Base-by-base conservation (phyloP, 371 early-diverging fungal species). In the Catenaria anguillulae region DNA sequence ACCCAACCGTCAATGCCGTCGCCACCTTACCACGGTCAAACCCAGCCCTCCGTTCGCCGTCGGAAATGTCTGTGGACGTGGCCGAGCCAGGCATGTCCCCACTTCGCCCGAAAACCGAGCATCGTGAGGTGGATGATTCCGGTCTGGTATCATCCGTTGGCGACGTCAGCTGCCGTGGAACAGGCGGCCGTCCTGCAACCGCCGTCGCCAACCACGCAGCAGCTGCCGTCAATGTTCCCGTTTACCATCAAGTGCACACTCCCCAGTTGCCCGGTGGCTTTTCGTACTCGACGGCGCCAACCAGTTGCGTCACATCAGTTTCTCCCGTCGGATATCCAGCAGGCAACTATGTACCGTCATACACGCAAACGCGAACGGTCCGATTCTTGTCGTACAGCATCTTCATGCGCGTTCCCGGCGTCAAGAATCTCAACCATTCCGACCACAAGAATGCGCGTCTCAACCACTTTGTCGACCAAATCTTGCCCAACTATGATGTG, bases 351-450 rank as follows among this genome's bases (percentile, higher is more conserved):
- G n/a, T n/a, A n/a, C n/a, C n/a, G n/a, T n/a, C n/a, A n/a, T 31
- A 26, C 21, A 50, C 52, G 13, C 52, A 50, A 40, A 55, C 35
- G n/a, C 58, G 56, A 21, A 40, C 69, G 29, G 71, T 85, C 19
- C 78, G 84, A 12, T 59, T 90, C 36, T 71, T 92, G 29, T 84
- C 85, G n/a, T 80, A 84, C 63, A 90, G 90, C 72, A 76, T 92
- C 54, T 86, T 87, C 62, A 79, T 89, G 77, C 79, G 91, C 42
- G 89, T 89, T n/a, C 91, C 91, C 0, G 81, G 81, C 8, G 73
- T 92, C 56, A 81, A 83, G 37, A 85, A 79, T 66, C 82, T 85
- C 68, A 63, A 67, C 56, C 69, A 70, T 29, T 74, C 79, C 40
- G 92, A 90, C 68, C 83, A 79, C 73, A 90, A 92, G 70, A 77